These are phyloP conservation scores for Candida incommunis DNA, from an alignment of 805 yeast genomes.

Conservation along the genomic window DNA sequence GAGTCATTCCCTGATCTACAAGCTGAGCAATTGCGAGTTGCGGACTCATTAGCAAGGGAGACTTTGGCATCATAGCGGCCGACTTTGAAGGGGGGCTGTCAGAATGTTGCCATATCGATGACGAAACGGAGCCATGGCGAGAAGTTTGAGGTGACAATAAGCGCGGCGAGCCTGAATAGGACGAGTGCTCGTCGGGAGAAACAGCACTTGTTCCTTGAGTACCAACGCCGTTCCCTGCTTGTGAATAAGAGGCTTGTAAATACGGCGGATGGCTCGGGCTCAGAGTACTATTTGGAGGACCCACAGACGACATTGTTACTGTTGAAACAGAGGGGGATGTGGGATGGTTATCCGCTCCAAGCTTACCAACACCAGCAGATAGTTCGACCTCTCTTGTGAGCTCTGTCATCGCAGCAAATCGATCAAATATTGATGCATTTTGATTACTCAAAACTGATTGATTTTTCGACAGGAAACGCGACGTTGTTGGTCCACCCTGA, in stretches of 20 bases:
- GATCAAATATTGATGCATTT: not conserved
- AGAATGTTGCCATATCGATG: not conserved
- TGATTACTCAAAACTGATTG: not conserved
- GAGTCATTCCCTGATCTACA: not conserved
- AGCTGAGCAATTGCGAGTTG: not conserved
- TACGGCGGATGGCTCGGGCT: slow-evolving; percentile 1
- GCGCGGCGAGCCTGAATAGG: not conserved
- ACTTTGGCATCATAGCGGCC: not conserved
- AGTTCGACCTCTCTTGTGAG: not conserved
- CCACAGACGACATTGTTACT: not conserved
- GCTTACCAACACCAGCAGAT: not conserved
- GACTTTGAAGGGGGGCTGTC: not conserved
- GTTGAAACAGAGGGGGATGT: not conserved
- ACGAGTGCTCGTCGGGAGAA: too few species aligned
- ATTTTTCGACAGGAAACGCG: not conserved
- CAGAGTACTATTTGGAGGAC: not conserved
- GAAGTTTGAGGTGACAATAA: not conserved
- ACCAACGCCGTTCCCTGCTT: not conserved
- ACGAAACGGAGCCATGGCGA: not conserved
- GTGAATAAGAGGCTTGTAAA: not conserved
- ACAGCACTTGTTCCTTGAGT: not conserved
- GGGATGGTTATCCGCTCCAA: not conserved
- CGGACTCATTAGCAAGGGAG: not conserved
- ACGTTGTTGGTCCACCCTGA: not conserved
- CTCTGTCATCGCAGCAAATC: slow-evolving; percentile 1